A percentile compares a stretch with the other conserved stretches of the same genome.
These are phyloP conservation scores for Phaffomyces thermotolerans DNA, from an alignment of 805 yeast species.

Conservation along the genomic window DNA sequence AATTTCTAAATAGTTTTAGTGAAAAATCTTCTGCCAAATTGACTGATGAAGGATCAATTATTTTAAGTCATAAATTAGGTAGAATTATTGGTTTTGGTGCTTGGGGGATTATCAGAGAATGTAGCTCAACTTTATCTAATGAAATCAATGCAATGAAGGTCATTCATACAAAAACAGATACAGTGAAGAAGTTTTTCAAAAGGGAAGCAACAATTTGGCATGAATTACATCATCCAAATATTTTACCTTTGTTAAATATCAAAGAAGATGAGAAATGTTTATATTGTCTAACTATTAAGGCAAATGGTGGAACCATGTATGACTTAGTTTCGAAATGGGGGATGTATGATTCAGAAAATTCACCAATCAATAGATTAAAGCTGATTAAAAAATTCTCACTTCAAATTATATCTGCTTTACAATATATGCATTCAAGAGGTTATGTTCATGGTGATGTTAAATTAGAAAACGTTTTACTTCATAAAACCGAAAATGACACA, in stretches of 20 bases:
- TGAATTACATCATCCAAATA: slow-evolving; percentile 52
- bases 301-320: slow-evolving; percentile 73
- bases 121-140: slow-evolving; percentile 27
- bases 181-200: slow-evolving; percentile 50
- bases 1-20: slow-evolving; percentile 22
- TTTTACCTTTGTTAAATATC: slow-evolving; percentile 55
- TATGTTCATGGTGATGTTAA: slow-evolving; percentile 72
- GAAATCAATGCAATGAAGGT: slow-evolving; percentile 53
- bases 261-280: slow-evolving; percentile 55
- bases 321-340: slow-evolving; percentile 73
- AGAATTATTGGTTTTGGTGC: slow-evolving; percentile 82
- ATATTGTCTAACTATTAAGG: slow-evolving; percentile 64
- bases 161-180: slow-evolving; percentile 44
- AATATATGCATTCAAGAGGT: slow-evolving; percentile 56
- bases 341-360: slow-evolving; percentile 25
- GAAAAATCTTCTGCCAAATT: slow-evolving; percentile 10
- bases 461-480: slow-evolving; percentile 61
- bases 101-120: slow-evolving; percentile 80
- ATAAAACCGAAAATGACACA: slow-evolving; percentile 34
- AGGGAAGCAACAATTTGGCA: slow-evolving; percentile 77
- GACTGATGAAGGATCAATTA: slow-evolving; percentile 63
- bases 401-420: slow-evolving; percentile 55
- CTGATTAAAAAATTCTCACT: slow-evolving; percentile 32
- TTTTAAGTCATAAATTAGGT: slow-evolving; percentile 59
- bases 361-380: slow-evolving; percentile 28